These are phyloP conservation scores for Colletotrichum magnum DNA, from an alignment of 2,329 filamentous ascomycete species.

Conservation along the genomic window DNA sequence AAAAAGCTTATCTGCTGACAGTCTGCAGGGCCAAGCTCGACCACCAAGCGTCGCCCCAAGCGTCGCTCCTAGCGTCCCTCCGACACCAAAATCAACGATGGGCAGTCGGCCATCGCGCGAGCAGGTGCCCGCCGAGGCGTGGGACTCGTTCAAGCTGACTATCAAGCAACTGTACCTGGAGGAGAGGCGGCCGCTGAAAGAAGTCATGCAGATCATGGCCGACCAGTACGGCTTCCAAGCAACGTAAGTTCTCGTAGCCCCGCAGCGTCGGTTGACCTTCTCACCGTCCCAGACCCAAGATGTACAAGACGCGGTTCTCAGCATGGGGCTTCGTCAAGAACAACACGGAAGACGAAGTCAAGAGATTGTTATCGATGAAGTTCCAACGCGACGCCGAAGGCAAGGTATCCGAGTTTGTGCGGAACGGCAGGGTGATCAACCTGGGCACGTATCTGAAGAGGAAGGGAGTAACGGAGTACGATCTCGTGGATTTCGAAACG, in stretches of 20 bases:
- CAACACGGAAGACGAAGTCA: conserved; percentile 67
- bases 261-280: conserved; percentile 16
- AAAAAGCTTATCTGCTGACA: conserved; percentile 22
- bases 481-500: conserved; percentile 62
- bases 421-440: conserved; percentile 66
- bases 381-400: conserved; percentile 67
- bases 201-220: conserved; percentile 66
- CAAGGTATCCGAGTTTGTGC: conserved; percentile 67
- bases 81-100: conserved; percentile 48
- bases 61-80: conserved; percentile 35
- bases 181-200: conserved; percentile 65
- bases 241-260: conserved; percentile 54
- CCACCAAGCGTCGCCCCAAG: conserved; percentile 35
- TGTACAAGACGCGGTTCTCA: conserved; percentile 70
- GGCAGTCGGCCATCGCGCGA: conserved; percentile 57
- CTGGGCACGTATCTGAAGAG: conserved; percentile 66
- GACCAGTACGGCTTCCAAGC: conserved; percentile 64
- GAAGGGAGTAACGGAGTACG: conserved; percentile 67
- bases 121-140: conserved; percentile 61
- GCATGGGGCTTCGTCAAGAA: conserved; percentile 70
- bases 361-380: conserved; percentile 64
- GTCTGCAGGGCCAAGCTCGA: conserved; percentile 33
- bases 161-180: conserved; percentile 64
- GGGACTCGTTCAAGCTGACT: conserved; percentile 62
- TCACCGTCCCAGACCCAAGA: conserved; percentile 59